Evolutionary conservation across 208 protist genomes (phyloP), one percentile per base, ranked within the genome.

Genomic region (Leishmania turanica): DNA sequence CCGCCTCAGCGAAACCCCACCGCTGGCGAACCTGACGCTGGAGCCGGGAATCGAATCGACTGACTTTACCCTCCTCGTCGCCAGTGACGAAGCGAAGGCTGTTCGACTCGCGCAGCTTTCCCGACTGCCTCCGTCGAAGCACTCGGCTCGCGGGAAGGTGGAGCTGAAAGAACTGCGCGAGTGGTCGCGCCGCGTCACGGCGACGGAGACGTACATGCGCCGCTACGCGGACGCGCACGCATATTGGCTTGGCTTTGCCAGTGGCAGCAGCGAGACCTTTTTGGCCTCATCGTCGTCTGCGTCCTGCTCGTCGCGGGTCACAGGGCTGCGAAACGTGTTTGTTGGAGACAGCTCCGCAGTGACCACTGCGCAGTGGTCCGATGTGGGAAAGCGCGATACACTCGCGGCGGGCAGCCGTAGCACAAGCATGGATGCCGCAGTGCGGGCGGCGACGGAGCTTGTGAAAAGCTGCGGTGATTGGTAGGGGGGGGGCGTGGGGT

Each of bases 171-270:
- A 83, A 73, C 78, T 96, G 45, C 53, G 84, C 72, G 74, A 66
- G 47, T 97, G 94, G 91, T 88, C 89, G 3, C 71, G 58, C 73
- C 21, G 69, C 42, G 42, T 84, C 9, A 73, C 78, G 31, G 68
- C 56, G 40, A 87, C 80, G 45, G 75, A 89, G 53, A 51, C 45
- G 58, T 97, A 97, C 84, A 88, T 96, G 87, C 80, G 88, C 49
- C 70, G 79, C 27, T 97, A 97, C 78, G 82, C 95, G 37, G 70
- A 87, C 6, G 84, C 88, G 40, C 92, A 97, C 80, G 86, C 94
- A 6, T 88, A 89, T 81, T 97, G 94, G 93, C 86, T 97, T 11
- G 94, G 94, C 8, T 96, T 92, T 78, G 91, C 81, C 19, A 94
- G 89, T 73, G 94, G 92, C 64, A 90, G 88, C 19, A 90, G 85